A percentile compares a stretch with the other conserved stretches of the same genome.
These are phyloP conservation scores for Rhynchosporium agropyri DNA, from an alignment of 2,329 filamentous ascomycete genomes.

Conservation along the genomic window DNA sequence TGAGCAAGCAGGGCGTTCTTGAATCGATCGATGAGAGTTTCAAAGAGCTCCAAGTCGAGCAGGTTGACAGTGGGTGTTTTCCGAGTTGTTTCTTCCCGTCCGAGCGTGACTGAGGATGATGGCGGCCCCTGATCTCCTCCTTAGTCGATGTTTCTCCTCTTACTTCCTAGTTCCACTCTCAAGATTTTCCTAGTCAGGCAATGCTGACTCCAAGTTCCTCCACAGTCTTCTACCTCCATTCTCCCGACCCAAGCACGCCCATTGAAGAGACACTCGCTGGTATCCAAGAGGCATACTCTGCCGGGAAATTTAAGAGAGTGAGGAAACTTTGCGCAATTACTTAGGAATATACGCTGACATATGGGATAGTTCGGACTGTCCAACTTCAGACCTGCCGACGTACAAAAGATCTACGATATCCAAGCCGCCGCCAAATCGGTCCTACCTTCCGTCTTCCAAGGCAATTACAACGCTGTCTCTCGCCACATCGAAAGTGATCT, in stretches of 20 bases:
- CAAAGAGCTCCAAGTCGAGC: slow-evolving; percentile 32
- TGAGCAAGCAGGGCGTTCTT: slow-evolving; percentile 35
- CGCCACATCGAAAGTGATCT: slow-evolving; percentile 62
- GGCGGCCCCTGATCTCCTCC: too few species aligned
- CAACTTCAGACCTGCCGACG: slow-evolving; percentile 40
- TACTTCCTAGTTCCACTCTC: too few species aligned
- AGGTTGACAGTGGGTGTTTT: slow-evolving; percentile 57
- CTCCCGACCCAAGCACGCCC: slow-evolving; percentile 41
- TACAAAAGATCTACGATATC: slow-evolving; percentile 41
- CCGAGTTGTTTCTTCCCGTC: too few species aligned
- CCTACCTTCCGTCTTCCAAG: slow-evolving; percentile 43
- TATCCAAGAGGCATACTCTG: slow-evolving; percentile 41
- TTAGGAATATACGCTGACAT: slow-evolving; percentile 48
- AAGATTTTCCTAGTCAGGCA: too few species aligned
- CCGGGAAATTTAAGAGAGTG: slow-evolving; percentile 43
- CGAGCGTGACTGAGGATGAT: too few species aligned
- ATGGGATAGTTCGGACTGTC: slow-evolving; percentile 41
- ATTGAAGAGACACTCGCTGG: slow-evolving; percentile 42
- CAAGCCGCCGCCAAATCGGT: slow-evolving; percentile 38
- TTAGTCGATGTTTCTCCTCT: too few species aligned
- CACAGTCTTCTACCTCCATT: slow-evolving; percentile 52
- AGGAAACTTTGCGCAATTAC: slow-evolving; percentile 51
- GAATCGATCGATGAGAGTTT: slow-evolving; percentile 35
- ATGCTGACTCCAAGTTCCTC: too few species aligned
- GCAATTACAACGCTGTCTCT: slow-evolving; percentile 40